These are phyloP conservation scores for Neopestalotiopsis rosae DNA, from an alignment of 2,329 filamentous ascomycete species.

Conservation along the genomic window DNA sequence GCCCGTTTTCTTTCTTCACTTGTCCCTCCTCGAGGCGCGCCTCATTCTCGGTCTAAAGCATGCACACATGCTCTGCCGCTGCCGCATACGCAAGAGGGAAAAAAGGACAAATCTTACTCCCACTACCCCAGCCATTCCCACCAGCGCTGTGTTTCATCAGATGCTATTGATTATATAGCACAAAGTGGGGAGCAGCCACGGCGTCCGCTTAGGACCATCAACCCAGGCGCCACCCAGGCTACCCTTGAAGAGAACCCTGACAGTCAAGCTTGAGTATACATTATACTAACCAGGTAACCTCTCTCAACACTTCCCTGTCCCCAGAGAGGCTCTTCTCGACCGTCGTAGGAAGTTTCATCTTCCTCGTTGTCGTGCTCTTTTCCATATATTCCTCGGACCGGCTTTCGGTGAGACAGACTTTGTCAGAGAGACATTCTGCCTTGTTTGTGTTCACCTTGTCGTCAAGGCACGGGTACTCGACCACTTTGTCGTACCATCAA, in stretches of 20 bases:
- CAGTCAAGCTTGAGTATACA: background rate
- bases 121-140: background rate
- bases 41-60: conserved; percentile 3
- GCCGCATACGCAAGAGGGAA: background rate
- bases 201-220: conserved; percentile 7
- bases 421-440: conserved; percentile 11
- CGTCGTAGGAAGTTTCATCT: background rate
- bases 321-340: conserved; percentile 1
- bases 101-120: background rate
- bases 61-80: background rate
- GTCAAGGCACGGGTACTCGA: conserved; percentile 12
- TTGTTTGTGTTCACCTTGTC: conserved; percentile 14
- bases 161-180: background rate
- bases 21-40: background rate
- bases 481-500: conserved; percentile 17
- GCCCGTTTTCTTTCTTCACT: background rate
- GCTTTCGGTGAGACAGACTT: conserved; percentile 9
- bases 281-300: background rate
- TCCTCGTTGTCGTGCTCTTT: background rate
- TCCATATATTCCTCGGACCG: background rate
- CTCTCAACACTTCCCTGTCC: background rate
- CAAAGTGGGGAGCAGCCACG: conserved; percentile 8
- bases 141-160: conserved; percentile 2
- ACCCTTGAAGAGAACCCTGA: background rate
- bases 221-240: conserved; percentile 4